Percentiles rank a stretch among this genome's conserved stretches.
These are phyloP conservation scores for Cladosporium halotolerans DNA, from an alignment of 2,329 filamentous ascomycete species.

Conservation along the genomic window DNA sequence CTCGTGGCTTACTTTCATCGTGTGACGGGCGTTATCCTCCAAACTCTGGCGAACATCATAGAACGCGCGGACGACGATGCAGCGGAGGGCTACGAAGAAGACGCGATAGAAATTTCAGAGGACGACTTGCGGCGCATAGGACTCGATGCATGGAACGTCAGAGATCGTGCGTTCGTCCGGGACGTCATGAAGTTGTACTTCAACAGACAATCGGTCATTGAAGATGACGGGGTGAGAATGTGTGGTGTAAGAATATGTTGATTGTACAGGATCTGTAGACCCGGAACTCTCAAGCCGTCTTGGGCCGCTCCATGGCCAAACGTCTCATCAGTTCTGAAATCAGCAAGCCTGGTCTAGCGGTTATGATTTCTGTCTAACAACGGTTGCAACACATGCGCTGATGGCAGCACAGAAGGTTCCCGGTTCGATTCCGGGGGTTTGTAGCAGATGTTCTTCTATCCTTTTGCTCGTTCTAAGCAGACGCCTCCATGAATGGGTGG, in stretches of 20 bases:
- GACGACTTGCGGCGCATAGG: constrained; percentile 66
- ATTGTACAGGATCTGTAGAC: neutral
- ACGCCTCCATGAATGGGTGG: no score
- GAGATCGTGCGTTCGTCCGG: constrained; percentile 62
- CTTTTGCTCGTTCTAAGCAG: no score
- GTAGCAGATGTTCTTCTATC: no score
- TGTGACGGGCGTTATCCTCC: constrained; percentile 60
- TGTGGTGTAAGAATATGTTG: constrained; percentile 39
- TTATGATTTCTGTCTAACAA: no score
- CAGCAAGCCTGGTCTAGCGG: no score
- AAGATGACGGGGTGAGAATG: constrained; percentile 67
- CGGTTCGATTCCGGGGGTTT: no score
- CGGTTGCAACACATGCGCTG: no score
- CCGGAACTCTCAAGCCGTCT: no score
- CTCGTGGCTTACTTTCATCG: constrained; percentile 79
- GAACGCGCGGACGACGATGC: constrained; percentile 37
- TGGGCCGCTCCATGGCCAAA: no score
- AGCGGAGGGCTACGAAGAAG: constrained; percentile 36
- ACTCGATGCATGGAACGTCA: constrained; percentile 68
- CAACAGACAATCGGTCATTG: constrained; percentile 57
- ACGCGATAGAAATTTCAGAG: constrained; percentile 47
- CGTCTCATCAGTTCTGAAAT: no score
- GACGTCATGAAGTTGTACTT: constrained; percentile 62
- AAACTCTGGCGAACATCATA: constrained; percentile 56
- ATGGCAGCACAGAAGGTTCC: no score